Evolutionary conservation across 1,284 basidiomycete species (phyloP).

Genomic region (Ceratorhiza oryzae-sativae): DNA sequence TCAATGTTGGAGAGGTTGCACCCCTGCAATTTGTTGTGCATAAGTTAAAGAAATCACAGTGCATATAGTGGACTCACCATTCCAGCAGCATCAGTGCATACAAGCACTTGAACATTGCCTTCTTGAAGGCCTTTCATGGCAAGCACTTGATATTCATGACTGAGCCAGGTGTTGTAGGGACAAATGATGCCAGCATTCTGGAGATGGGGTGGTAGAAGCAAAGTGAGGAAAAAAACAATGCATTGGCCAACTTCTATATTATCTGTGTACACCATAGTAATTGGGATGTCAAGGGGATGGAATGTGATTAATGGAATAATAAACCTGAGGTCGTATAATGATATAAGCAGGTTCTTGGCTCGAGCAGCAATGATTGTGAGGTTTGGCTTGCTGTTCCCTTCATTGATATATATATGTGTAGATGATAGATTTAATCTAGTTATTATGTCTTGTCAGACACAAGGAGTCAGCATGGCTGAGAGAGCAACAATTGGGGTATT

Average conservation of each 20-base stretch:
- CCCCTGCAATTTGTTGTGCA: no score
- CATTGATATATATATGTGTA: slow-evolving; percentile 45
- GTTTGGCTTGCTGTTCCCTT: slow-evolving; percentile 54
- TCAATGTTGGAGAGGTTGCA: no score
- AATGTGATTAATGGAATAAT: slow-evolving; percentile 46
- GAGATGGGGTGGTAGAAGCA: background rate
- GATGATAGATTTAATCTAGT: slow-evolving; percentile 48
- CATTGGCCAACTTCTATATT: background rate
- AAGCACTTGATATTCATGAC: background rate
- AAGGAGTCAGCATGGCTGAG: slow-evolving; percentile 52
- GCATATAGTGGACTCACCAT: slow-evolving; percentile 49
- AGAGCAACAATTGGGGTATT: slow-evolving; percentile 52
- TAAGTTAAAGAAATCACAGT: no score
- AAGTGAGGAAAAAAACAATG: slow-evolving; percentile 6
- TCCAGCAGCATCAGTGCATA: slow-evolving; percentile 53
- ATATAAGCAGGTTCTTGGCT: slow-evolving; percentile 53
- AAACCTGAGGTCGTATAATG: slow-evolving; percentile 53
- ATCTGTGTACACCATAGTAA: slow-evolving; percentile 16
- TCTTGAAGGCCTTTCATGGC: slow-evolving; percentile 41
- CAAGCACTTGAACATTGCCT: slow-evolving; percentile 48
- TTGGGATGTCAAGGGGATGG: slow-evolving; percentile 13
- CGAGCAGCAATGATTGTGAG: slow-evolving; percentile 53
- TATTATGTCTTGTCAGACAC: slow-evolving; percentile 49
- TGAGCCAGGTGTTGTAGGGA: slow-evolving; percentile 15
- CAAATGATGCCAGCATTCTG: slow-evolving; percentile 5